Conservation (phyloP, 2,329 filamentous ascomycete genomes). For the Alternaria sp. region DNA sequence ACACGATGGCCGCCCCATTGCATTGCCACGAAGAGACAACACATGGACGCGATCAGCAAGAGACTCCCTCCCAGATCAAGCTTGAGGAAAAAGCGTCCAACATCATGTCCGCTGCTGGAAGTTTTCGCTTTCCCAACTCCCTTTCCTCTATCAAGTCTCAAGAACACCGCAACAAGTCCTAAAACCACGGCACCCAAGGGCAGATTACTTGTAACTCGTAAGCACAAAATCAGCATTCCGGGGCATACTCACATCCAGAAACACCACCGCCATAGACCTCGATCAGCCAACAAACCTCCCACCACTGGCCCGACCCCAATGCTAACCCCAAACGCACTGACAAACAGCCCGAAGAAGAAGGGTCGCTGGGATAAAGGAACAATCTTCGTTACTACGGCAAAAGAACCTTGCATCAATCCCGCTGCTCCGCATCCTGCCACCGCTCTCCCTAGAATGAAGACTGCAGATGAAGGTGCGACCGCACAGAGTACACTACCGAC, state of each 20-base stretch:
- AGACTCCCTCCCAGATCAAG: not conserved
- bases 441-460: not conserved
- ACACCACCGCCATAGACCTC: constrained; percentile 16
- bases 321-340: constrained; percentile 39
- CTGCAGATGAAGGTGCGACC: not conserved
- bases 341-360: constrained; percentile 35
- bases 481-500: not conserved
- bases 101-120: not conserved
- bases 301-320: constrained; percentile 46
- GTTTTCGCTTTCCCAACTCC: not conserved
- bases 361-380: constrained; percentile 48
- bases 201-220: not conserved
- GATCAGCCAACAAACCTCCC: constrained; percentile 25
- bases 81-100: not conserved
- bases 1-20: not conserved
- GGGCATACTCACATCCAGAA: not conserved
- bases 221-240: not conserved
- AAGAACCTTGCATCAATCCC: not conserved
- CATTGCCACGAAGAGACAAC: not conserved
- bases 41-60: not conserved
- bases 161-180: not conserved
- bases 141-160: not conserved
- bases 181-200: not conserved
- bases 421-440: not conserved
- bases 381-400: constrained; percentile 12